Conservation (phyloP, 257 asterid genomes). For the Marsdenia floribunda region DNA sequence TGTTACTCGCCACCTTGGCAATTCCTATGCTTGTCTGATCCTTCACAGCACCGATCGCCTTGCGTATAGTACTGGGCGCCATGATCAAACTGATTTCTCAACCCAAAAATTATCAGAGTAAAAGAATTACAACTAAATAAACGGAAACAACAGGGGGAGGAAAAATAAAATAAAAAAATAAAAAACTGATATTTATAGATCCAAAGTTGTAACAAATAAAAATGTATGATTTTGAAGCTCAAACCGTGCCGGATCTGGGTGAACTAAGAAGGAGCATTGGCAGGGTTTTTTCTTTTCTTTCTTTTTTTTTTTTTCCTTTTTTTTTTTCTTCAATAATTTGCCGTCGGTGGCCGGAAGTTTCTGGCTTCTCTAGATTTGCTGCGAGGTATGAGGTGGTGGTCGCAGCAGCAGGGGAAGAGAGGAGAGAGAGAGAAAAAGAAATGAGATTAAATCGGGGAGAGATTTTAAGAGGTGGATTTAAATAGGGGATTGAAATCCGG, state of each 20-base stretch:
- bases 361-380: conserved; percentile 44
- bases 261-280: background rate
- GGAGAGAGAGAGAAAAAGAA: background rate
- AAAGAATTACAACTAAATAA: background rate
- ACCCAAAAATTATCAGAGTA: background rate
- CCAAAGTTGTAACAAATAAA: background rate
- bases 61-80: conserved; percentile 74
- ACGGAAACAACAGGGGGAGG: no score
- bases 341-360: background rate
- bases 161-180: background rate
- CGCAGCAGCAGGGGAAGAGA: background rate
- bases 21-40: conserved; percentile 78
- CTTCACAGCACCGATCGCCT: conserved; percentile 84
- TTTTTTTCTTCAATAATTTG: no score
- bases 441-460: background rate
- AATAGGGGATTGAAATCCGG: conserved; percentile 20
- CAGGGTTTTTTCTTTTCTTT: background rate
- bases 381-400: conserved; percentile 25
- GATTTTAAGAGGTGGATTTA: conserved; percentile 29
- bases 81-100: conserved; percentile 15
- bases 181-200: background rate
- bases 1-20: conserved; percentile 67
- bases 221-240: background rate
- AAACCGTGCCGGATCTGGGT: conserved; percentile 13
- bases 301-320: background rate